Conservation (phyloP, 1,284 basidiomycete genomes). For the Schizophyllum commune region DNA sequence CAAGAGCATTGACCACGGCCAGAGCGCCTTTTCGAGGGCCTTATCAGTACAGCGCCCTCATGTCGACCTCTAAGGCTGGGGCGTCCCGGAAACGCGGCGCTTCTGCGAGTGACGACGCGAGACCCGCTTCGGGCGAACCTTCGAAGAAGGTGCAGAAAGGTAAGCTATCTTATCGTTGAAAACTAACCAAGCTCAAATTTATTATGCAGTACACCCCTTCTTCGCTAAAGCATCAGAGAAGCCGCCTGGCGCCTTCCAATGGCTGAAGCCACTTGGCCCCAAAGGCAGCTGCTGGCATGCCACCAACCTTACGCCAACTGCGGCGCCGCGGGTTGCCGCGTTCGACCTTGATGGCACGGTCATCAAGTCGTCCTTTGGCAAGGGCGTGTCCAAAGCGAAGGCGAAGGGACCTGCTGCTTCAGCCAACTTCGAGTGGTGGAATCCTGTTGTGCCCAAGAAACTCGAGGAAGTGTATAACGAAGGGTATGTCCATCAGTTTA, state of each 20-base stretch:
- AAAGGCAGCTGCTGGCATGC: slow-evolving; percentile 58
- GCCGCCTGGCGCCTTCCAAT: slow-evolving; percentile 36
- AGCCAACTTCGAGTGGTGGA: slow-evolving; percentile 60
- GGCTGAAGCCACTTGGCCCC: slow-evolving; percentile 50
- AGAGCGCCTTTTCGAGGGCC: no score
- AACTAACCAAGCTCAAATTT: not conserved
- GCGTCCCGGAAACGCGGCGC: not conserved
- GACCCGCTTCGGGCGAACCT: not conserved
- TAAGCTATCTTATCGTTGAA: not conserved
- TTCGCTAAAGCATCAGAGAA: slow-evolving; percentile 21
- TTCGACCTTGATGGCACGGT: slow-evolving; percentile 89
- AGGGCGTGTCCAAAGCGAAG: slow-evolving; percentile 21
- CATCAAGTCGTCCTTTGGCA: slow-evolving; percentile 55
- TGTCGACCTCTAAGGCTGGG: not conserved
- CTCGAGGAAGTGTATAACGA: slow-evolving; percentile 51
- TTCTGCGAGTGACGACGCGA: not conserved
- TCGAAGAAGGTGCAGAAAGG: not conserved
- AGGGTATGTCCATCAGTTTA: slow-evolving; percentile 39
- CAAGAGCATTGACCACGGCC: no score
- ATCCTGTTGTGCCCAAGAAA: slow-evolving; percentile 52
- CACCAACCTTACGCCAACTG: slow-evolving; percentile 42
- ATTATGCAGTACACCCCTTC: slow-evolving; percentile 29
- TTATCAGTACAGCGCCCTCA: not conserved
- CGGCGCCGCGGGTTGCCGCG: slow-evolving; percentile 55
- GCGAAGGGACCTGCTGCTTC: not conserved